Conservation (phyloP, 495 filamentous ascomycete genomes). For the Aspergillus olivimuriae region DNA sequence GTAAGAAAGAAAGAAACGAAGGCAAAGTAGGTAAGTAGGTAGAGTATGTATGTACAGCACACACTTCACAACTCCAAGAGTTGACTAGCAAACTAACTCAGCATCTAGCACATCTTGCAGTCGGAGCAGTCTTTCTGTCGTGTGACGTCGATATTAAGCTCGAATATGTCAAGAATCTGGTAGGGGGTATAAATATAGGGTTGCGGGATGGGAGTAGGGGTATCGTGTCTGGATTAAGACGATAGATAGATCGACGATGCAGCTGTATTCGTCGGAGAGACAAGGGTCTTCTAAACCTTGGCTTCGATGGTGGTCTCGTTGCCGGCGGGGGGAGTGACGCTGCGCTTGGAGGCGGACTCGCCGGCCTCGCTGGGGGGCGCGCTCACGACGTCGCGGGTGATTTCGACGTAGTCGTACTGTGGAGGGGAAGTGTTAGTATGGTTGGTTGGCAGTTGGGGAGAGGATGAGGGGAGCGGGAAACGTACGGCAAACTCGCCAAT, state of each 20-base stretch:
- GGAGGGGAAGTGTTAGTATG: conserved; percentile 5
- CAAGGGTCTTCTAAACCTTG: conserved; percentile 21
- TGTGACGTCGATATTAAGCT: no score
- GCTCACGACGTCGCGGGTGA: conserved; percentile 75
- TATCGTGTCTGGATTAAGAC: neutral
- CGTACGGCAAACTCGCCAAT: conserved; percentile 90
- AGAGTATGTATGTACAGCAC: no score
- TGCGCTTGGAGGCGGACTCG: conserved; percentile 30
- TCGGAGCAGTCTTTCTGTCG: no score
- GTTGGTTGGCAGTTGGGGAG: neutral
- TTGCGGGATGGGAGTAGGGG: no score
- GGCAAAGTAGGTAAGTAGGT: neutral
- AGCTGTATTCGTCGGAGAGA: neutral
- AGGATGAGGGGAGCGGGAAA: conserved; percentile 4
- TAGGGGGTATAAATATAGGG: no score
- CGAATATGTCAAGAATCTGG: no score
- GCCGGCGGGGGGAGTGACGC: conserved; percentile 20
- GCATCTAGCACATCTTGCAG: no score
- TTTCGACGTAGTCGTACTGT: conserved; percentile 91
- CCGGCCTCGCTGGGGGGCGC: conserved; percentile 37
- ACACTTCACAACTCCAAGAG: no score
- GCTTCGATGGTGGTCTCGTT: conserved; percentile 16
- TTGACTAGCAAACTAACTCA: no score
- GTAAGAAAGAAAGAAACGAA: neutral
- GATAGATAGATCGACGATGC: neutral